Conservation (phyloP, 768 basidiomycete genomes). For the Calvatia gigantea region DNA sequence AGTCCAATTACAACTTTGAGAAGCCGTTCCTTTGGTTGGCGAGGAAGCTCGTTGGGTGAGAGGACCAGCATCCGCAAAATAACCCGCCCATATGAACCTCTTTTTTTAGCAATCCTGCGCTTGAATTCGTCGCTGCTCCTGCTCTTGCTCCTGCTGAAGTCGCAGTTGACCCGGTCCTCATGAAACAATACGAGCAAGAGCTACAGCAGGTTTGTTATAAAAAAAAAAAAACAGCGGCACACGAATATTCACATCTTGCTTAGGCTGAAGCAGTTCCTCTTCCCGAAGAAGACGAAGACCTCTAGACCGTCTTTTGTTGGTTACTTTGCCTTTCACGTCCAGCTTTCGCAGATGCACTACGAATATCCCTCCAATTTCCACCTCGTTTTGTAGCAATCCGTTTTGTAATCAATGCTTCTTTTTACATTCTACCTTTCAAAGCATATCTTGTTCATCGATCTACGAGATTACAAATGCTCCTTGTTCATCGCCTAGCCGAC, state of each 20-base stretch:
- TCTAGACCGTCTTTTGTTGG: constrained; percentile 36
- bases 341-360: constrained; percentile 22
- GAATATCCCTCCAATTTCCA: constrained; percentile 23
- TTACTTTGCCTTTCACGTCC: constrained; percentile 15
- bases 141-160: constrained; percentile 95
- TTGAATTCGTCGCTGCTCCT: constrained; percentile 97
- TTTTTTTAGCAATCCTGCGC: constrained; percentile 60
- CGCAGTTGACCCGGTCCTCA: constrained; percentile 71
- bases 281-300: constrained; percentile 95
- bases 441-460: neutral
- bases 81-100: neutral
- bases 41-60: constrained; percentile 94
- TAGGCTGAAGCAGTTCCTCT: constrained; percentile 91
- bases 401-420: constrained; percentile 19
- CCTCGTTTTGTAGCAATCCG: constrained; percentile 12
- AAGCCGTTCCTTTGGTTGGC: constrained; percentile 99
- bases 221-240: neutral
- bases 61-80: constrained; percentile 13
- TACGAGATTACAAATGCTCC: too few relatives aligned
- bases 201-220: constrained; percentile 53
- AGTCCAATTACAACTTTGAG: constrained; percentile 99
- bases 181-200: constrained; percentile 77
- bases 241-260: neutral
- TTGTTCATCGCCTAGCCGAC: neutral
- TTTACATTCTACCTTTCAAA: constrained; percentile 6